Base-by-base conservation (phyloP, 106 monocot genomes). In the Hemerocallis citrina region DNA sequence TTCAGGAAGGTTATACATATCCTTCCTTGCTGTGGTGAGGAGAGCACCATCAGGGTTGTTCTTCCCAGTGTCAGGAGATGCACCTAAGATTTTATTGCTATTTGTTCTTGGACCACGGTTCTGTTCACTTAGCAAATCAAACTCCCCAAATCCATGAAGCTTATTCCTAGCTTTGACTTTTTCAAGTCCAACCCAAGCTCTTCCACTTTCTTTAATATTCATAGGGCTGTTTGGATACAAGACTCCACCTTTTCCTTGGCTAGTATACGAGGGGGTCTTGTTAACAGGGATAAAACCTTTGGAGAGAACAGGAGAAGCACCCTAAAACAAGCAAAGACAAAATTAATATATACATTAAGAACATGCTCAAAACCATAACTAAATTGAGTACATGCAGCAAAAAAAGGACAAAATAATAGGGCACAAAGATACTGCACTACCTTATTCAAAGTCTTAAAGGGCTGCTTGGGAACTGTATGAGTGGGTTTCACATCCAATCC, bases 1-100 rank as follows among this genome's bases (percentile, higher is more conserved):
- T 70, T 80, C 80, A 43, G 79, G 52, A 65, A 75, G 72, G 61
- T 93, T 93, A 31, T 80, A 93, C 39, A 75, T 61, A 48, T 83
- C 89, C 62, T 66, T 80, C 36, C 17, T 79, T 37, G 73, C 62
- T 40, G 49, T 44, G 39, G 30, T 34, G 17, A 66, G 4, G 7
- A 36, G 8, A 7, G 16, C 15, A 23, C 37, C 60, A 44, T 22
- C 24, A 2, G 24, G 55, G 7, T 66, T 66, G 50, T 56, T 62
- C 29, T 47, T 57, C 23, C 63, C 61, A 51, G 62, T 22, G 41
- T 27, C 37, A 0, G 59, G 41, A 28, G 55, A 46, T 41, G 24
- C 65, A 55, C 21, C 52, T 28, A 7, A n/a, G 62, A 9, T 36
- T 36, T 48, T 54, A 40, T n/a, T 49, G 47, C 13, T 39, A 54